Evolutionary conservation across 2,329 filamentous ascomycete species (phyloP).

Genomic region (Penicillium sp.): DNA sequence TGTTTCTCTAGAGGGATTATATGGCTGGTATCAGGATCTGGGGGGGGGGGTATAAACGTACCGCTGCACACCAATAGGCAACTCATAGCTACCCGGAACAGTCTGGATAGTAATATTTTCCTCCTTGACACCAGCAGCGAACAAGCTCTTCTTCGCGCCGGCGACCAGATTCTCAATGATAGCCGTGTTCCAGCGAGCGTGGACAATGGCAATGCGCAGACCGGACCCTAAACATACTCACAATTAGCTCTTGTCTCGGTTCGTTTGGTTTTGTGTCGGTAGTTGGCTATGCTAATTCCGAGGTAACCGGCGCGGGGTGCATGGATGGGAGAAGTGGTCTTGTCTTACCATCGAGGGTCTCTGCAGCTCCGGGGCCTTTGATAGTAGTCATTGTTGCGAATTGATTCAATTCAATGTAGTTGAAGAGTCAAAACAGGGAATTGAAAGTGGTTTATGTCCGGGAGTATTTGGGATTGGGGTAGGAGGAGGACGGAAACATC

Average conservation of each 20-base stretch:
- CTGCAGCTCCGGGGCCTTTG: constrained; percentile 68
- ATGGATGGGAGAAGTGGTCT: not conserved
- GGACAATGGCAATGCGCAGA: constrained; percentile 91
- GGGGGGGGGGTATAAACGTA: constrained; percentile 48
- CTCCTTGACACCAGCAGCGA: constrained; percentile 79
- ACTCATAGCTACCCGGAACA: constrained; percentile 92
- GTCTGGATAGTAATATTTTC: constrained; percentile 88
- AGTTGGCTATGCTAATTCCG: too few species aligned
- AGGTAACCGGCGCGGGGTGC: constrained; percentile 3
- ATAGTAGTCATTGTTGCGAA: constrained; percentile 55
- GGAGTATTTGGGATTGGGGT: constrained; percentile 4
- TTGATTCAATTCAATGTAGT: not conserved
- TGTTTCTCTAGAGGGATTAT: too few species aligned
- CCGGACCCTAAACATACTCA: constrained; percentile 59
- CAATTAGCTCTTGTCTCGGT: too few species aligned
- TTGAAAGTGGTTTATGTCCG: too few species aligned
- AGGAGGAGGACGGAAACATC: constrained; percentile 21
- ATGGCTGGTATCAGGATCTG: too few species aligned
- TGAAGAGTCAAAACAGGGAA: too few species aligned
- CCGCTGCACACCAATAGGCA: constrained; percentile 88
- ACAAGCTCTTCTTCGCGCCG: constrained; percentile 79
- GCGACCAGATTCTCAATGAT: constrained; percentile 86
- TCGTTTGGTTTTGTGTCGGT: too few species aligned
- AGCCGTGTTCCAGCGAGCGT: constrained; percentile 90
- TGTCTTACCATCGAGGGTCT: constrained; percentile 61